Conservation (phyloP, 306 rosid species). For the Fagus crenata region DNA sequence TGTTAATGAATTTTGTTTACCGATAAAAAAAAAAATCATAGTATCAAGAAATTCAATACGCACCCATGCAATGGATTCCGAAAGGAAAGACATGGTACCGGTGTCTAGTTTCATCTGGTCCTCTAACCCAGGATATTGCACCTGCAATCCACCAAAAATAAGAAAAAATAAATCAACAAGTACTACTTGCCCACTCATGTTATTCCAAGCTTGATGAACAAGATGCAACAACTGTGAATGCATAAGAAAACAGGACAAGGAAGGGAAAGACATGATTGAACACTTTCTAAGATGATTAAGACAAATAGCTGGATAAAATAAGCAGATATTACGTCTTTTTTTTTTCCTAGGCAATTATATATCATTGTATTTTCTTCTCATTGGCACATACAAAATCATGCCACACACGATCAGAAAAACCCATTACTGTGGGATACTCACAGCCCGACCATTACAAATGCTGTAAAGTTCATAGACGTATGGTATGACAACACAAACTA, state of each 20-base stretch:
- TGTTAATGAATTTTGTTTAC: too few species aligned
- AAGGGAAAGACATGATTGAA: background rate
- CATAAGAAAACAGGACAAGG: background rate
- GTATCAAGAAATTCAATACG: conserved; percentile 30
- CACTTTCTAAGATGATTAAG: background rate
- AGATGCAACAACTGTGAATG: background rate
- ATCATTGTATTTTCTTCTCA: too few species aligned
- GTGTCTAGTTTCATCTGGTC: conserved; percentile 71
- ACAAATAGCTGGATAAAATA: background rate
- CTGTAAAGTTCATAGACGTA: too few species aligned
- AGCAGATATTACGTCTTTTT: background rate
- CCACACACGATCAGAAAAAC: too few species aligned
- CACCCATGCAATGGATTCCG: conserved; percentile 69
- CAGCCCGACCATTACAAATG: too few species aligned
- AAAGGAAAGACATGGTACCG: conserved; percentile 69
- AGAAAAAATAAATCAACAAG: conserved; percentile 10
- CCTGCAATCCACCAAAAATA: conserved; percentile 50
- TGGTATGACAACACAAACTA: too few species aligned
- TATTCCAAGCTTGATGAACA: background rate
- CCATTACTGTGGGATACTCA: too few species aligned
- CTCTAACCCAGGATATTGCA: conserved; percentile 88
- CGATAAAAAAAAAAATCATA: conserved; percentile 7
- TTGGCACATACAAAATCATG: too few species aligned
- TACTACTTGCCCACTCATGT: conserved; percentile 17
- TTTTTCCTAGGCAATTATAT: too few species aligned